Base-by-base conservation (phyloP, 2,329 filamentous ascomycete species). In the Fusarium pininemorale region DNA sequence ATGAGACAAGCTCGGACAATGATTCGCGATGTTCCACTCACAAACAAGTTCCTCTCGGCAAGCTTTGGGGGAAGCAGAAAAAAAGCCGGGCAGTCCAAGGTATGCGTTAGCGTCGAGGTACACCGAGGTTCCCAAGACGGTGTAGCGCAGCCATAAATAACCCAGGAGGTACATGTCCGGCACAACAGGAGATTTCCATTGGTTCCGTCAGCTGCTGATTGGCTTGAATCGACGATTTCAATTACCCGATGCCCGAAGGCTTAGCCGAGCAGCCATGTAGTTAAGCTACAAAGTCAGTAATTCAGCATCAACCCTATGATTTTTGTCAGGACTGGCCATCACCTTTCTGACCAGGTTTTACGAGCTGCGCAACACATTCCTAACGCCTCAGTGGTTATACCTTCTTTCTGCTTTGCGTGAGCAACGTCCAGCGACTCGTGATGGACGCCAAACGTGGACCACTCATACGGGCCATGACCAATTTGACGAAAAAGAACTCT, bases 81-180 rank as follows among this genome's bases (percentile, higher is more conserved):
- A 67, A 63, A 63, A 70, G 56, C 45, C 45, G 45, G 45, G 26
- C 71, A 72, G 50, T 54, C 32, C 38, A 71, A 44, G 54, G 37
- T 42, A 47, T 48, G 55, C 41, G 42, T 54, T 56, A 45, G 42
- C 50, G 41, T 55, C 26, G 26, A 74, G 45, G 72, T 63, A 58
- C 60, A 64, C 56, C 53, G 44, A 66, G 61, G 45, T 51, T 32
- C 64, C 57, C 24, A 60, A 56, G 11, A 39, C 12, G 63, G 59
- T 22, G 32, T 47, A 56, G 47, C 44, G 42, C 30, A 24, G 28
- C 55, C 32, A 42, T 26, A 26, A 38, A 41, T 26, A 38, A 69
- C 68, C 41, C 30, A 55, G 72, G 70, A 74, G 62, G 70, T 74
- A 74, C 70, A 74, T 74, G 58, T 74, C 71, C 71, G 72, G 55